Conservation (phyloP, 495 filamentous ascomycete species). For the Echria macrotheca region DNA sequence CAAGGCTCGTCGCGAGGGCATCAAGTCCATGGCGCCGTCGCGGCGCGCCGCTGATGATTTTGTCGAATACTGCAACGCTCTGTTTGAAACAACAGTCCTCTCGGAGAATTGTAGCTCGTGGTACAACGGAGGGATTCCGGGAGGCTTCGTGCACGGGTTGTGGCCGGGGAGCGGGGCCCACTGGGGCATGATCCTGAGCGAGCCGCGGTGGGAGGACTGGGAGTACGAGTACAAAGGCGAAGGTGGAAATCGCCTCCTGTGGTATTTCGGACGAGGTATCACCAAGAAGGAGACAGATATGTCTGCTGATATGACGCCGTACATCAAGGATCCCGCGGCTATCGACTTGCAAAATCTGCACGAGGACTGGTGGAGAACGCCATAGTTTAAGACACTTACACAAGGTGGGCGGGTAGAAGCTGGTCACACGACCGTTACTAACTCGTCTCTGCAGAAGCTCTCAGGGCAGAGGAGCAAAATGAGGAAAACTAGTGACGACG, state of each 20-base stretch:
- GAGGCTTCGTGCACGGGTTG: conserved; percentile 54
- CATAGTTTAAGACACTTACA: conserved; percentile 1
- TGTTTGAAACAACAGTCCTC: conserved; percentile 57
- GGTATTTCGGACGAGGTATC: conserved; percentile 41
- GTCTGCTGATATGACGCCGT: conserved; percentile 34
- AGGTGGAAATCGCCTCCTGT: conserved; percentile 35
- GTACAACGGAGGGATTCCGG: conserved; percentile 60
- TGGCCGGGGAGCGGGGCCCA: conserved; percentile 63
- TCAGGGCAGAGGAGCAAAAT: too few species aligned
- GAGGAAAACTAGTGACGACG: too few species aligned
- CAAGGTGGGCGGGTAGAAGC: too few species aligned
- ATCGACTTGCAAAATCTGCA: conserved; percentile 36
- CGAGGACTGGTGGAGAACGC: conserved; percentile 39
- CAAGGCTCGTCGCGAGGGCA: conserved; percentile 59
- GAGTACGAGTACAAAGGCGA: conserved; percentile 53
- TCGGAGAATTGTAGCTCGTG: conserved; percentile 62
- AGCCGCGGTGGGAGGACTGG: conserved; percentile 69
- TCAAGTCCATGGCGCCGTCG: conserved; percentile 53
- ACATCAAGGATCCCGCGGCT: conserved; percentile 29
- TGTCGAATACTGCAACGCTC: conserved; percentile 54
- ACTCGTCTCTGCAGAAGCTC: too few species aligned
- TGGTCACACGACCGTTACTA: too few species aligned
- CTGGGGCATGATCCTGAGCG: conserved; percentile 48
- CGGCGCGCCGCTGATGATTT: conserved; percentile 56
- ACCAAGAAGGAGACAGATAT: conserved; percentile 36